phyloP scores from a whole-genome alignment of 2,329 filamentous ascomycete genomes.

The Calonectria henricotiae region DNA sequence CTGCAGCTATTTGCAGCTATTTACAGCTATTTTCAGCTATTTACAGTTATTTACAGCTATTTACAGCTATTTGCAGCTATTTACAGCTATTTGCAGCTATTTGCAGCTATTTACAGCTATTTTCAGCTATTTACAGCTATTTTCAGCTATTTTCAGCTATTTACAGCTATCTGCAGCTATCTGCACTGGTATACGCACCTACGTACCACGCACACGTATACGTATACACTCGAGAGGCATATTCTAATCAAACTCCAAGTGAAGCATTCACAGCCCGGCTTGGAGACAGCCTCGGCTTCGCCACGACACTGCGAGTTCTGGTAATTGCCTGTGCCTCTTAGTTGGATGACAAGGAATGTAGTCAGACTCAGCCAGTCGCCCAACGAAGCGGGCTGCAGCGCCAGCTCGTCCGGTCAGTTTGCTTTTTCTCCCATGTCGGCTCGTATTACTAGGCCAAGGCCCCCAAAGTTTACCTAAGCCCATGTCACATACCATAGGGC shows the following conservation, averaged over 20 bases:
- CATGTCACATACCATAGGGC: background rate
- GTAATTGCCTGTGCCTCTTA: constrained; percentile 19
- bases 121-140: background rate
- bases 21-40: background rate
- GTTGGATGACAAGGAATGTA: constrained; percentile 16
- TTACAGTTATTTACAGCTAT: too few relatives aligned
- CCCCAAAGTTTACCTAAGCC: constrained; percentile 1
- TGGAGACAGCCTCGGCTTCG: background rate
- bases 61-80: background rate
- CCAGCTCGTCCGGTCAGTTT: background rate
- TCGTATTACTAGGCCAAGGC: constrained; percentile 1
- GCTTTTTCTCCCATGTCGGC: constrained; percentile 6
- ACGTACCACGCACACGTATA: background rate
- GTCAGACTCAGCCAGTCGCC: constrained; percentile 4
- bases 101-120: background rate
- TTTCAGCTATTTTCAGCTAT: background rate
- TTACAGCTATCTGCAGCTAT: background rate
- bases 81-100: background rate
- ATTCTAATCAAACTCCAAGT: background rate
- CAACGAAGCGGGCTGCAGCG: background rate
- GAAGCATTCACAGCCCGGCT: background rate
- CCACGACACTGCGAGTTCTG: constrained; percentile 6
- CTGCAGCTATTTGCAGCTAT: background rate
- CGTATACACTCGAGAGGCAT: background rate
- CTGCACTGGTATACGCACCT: background rate